These are phyloP conservation scores for Adansonia madagascariensis DNA, from an alignment of 441 rosid species.

Conservation along the genomic window DNA sequence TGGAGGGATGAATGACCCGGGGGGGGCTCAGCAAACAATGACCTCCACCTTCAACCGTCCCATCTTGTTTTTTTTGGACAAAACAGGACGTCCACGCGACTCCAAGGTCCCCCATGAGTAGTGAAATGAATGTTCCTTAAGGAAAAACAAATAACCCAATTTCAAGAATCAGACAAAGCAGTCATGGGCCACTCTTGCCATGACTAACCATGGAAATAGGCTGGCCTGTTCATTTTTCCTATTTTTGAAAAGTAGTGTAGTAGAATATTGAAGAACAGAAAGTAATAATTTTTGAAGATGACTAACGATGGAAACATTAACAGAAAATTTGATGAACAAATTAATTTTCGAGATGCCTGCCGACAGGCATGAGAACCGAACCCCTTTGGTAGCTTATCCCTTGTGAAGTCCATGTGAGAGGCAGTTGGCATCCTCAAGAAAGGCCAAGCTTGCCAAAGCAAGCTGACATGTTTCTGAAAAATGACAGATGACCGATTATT, in stretches of 20 bases:
- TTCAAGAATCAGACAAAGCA: constrained; percentile 24
- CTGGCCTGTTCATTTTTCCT: constrained; percentile 8
- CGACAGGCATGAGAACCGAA: constrained; percentile 21
- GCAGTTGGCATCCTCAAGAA: constrained; percentile 31
- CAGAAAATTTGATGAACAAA: too few relatives aligned
- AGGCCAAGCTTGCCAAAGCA: constrained; percentile 27
- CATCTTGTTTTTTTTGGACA: constrained; percentile 20
- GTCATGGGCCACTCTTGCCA: constrained; percentile 22
- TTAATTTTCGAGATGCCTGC: neutral
- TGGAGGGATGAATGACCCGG: too few relatives aligned
- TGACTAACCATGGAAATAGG: neutral
- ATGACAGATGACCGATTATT: constrained; percentile 22
- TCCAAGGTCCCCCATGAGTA: constrained; percentile 34
- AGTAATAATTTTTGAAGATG: neutral
- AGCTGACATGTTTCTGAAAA: constrained; percentile 25
- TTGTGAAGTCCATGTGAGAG: constrained; percentile 37
- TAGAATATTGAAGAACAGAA: constrained; percentile 18
- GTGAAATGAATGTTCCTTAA: constrained; percentile 22
- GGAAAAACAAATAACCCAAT: constrained; percentile 28
- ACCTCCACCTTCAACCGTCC: neutral
- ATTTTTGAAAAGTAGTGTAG: neutral
- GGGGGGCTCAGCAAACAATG: too few relatives aligned
- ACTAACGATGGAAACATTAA: too few relatives aligned
- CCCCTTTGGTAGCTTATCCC: constrained; percentile 25
- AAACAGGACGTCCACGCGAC: constrained; percentile 20